Evolutionary conservation across 352 stramenopile species (phyloP), one percentile per base, ranked within the genome.

Genomic region (Globisporangium lucens): DNA sequence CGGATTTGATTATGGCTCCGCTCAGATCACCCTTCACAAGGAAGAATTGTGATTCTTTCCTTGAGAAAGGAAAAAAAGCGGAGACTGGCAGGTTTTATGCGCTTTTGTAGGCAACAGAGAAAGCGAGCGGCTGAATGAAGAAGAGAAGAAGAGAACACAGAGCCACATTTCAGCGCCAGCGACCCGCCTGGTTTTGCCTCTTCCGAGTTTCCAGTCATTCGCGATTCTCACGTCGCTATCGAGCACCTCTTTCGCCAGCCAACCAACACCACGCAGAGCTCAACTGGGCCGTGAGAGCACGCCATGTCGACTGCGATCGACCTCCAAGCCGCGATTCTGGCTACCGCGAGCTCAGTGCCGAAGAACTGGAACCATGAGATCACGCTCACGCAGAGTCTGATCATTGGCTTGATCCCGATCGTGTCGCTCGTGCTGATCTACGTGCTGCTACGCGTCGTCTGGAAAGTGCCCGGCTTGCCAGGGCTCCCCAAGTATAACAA

Each of bases 391-490:
- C 64, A 69, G 33, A 57, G 53, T 7, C 41, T 69, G 61, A 70
- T 77, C 33, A 65, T 93, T 33, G 69, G 67, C 0, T 69, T 80
- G 51, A 57, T 89, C 61, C 82, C 82, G 8, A 52, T 87, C 12
- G 67, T 69, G 46, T 73, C 80, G 56, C 78, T 90, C 30, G 57
- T 81, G 41, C 53, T 89, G 38, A 82, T 80, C 71, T 89, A 89
- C 71, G 70, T 90, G 38, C 71, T 93, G 66, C 71, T 93, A 58
- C 82, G 80, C 13, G 56, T 93, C 41, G 72, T 90, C 30, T 91
- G 83, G 83, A 76, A 78, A 30, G 82, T 89, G 20, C 78, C 73
- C n/a, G 49, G 68, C 53, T 59, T 75, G 17, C 63, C 63, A 35
- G 55, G 69, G 36, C 70, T 89, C 15, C 80, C 81, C 8, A 66